Evolutionary conservation across 31 red algal species (phyloP).

Genomic region (Asparagopsis taxiformis): DNA sequence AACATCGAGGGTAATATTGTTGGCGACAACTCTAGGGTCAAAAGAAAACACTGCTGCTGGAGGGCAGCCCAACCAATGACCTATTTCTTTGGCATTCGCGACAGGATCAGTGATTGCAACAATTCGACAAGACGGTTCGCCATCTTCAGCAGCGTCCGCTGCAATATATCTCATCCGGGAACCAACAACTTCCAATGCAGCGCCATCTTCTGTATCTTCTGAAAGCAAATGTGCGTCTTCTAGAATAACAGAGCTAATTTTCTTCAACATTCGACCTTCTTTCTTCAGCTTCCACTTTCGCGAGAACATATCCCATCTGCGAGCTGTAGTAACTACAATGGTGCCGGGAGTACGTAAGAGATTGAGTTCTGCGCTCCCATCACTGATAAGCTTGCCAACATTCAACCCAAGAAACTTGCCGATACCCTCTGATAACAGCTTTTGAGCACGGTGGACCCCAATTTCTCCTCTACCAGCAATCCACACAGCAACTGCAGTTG

Average conservation of each 20-base stretch:
- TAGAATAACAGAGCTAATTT: conserved; percentile 65
- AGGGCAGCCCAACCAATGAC: conserved; percentile 84
- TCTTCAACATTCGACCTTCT: conserved; percentile 42
- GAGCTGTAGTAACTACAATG: conserved; percentile 64
- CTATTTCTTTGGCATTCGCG: conserved; percentile 81
- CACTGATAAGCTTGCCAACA: conserved; percentile 43
- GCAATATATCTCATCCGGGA: conserved; percentile 77
- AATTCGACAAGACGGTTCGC: conserved; percentile 42
- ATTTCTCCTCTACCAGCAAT: conserved; percentile 41
- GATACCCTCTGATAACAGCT: conserved; percentile 30
- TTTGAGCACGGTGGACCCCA: conserved; percentile 24
- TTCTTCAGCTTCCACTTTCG: conserved; percentile 81
- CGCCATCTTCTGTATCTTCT: conserved; percentile 22
- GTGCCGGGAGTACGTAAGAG: conserved; percentile 54
- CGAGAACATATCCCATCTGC: conserved; percentile 86
- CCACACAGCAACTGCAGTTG: conserved; percentile 66
- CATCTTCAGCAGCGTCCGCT: conserved; percentile 37
- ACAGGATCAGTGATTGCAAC: conserved; percentile 70
- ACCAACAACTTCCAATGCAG: conserved; percentile 62
- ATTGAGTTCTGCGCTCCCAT: conserved; percentile 29
- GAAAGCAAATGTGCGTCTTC: conserved; percentile 71
- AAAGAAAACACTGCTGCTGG: conserved; percentile 72
- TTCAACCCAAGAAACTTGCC: conserved; percentile 32
- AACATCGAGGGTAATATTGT: conserved; percentile 23
- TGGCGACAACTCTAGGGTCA: conserved; percentile 43